Evolutionary conservation across 2,329 filamentous ascomycete species (phyloP).

Genomic region (Neopestalotiopsis sp.): DNA sequence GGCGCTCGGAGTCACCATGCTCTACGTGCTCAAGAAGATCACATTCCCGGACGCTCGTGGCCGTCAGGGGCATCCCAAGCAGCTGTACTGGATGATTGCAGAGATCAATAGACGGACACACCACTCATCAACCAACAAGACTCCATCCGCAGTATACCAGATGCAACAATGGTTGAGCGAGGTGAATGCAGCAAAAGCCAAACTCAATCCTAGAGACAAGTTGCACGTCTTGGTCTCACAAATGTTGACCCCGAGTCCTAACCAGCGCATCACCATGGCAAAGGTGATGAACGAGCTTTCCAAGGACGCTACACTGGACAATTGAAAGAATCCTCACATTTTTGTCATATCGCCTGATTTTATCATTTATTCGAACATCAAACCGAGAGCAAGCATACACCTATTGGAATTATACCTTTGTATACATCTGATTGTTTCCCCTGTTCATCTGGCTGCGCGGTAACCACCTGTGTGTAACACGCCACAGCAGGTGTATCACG

Average conservation of each 20-base stretch:
- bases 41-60: constrained; percentile 59
- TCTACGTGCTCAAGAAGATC: constrained; percentile 63
- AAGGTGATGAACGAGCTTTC: constrained; percentile 53
- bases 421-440: neutral
- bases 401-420: neutral
- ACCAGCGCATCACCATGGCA: constrained; percentile 60
- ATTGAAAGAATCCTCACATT: constrained; percentile 23
- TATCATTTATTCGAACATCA: neutral
- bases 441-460: neutral
- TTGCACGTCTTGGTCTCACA: constrained; percentile 58
- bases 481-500: neutral
- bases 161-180: constrained; percentile 64
- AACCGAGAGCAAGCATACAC: neutral
- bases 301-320: constrained; percentile 32
- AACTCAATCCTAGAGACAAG: constrained; percentile 51
- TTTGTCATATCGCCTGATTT: neutral
- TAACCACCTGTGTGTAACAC: neutral
- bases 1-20: constrained; percentile 66
- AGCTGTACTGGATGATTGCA: constrained; percentile 64
- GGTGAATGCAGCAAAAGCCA: constrained; percentile 53
- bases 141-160: constrained; percentile 49
- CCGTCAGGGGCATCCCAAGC: constrained; percentile 51
- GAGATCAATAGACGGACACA: constrained; percentile 53
- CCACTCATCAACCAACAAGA: constrained; percentile 28
- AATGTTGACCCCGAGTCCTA: constrained; percentile 59